Conservation (phyloP, 2,329 filamentous ascomycete species). For the Botryosphaeria dothidea region DNA sequence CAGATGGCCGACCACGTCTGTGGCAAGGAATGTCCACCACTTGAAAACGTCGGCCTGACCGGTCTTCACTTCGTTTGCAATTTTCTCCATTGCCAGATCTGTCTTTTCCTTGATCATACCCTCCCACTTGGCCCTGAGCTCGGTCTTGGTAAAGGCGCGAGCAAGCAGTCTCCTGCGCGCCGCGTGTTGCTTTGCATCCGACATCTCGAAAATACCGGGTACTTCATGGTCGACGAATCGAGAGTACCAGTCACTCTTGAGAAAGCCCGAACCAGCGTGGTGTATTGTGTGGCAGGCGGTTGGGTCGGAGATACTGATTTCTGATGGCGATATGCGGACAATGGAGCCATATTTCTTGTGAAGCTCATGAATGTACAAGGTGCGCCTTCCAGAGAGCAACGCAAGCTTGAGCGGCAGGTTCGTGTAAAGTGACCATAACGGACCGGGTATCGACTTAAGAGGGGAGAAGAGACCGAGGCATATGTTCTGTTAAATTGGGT, state of each 20-base stretch:
- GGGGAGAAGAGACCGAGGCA: neutral
- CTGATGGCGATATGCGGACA: constrained; percentile 32
- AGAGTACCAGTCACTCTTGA: neutral
- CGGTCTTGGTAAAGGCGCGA: constrained; percentile 36
- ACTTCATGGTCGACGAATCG: neutral
- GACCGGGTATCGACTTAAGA: constrained; percentile 26
- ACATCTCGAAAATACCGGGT: constrained; percentile 40
- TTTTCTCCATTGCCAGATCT: constrained; percentile 33
- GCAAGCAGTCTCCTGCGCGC: constrained; percentile 38
- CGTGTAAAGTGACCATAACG: constrained; percentile 36
- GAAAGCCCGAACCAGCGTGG: constrained; percentile 30
- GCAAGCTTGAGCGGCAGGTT: constrained; percentile 38
- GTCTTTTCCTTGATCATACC: constrained; percentile 34
- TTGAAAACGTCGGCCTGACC: constrained; percentile 38
- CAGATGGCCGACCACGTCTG: constrained; percentile 40
- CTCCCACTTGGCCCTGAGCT: constrained; percentile 40
- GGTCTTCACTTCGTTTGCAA: constrained; percentile 22
- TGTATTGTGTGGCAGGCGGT: constrained; percentile 34
- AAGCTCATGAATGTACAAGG: constrained; percentile 41
- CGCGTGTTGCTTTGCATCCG: constrained; percentile 36
- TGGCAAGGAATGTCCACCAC: constrained; percentile 42
- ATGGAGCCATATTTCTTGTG: constrained; percentile 36
- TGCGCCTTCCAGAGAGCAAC: constrained; percentile 38
- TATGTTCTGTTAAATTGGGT: neutral
- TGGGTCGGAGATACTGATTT: constrained; percentile 33